A percentile compares a stretch with the other conserved stretches of the same genome.
Conservation (phyloP, 257 asterid species). For the Solanum arcanum region DNA sequence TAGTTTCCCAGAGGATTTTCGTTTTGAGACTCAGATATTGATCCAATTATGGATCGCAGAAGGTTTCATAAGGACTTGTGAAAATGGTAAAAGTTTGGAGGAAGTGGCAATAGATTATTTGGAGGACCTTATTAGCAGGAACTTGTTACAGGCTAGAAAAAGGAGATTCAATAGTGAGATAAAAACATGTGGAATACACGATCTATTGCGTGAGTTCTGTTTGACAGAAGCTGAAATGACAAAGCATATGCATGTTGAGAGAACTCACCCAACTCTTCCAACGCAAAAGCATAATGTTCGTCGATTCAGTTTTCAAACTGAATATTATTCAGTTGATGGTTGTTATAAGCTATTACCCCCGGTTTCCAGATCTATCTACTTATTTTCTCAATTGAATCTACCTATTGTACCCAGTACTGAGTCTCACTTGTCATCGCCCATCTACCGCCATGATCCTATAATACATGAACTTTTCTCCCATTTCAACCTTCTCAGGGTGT, state of each 20-base stretch:
- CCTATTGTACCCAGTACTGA: too few species aligned
- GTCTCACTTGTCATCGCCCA: too few species aligned
- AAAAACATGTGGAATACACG: not conserved
- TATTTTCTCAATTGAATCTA: too few species aligned
- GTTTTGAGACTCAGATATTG: not conserved
- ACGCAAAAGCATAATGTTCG: not conserved
- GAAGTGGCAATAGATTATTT: not conserved
- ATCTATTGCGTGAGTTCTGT: not conserved
- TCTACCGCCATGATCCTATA: not conserved
- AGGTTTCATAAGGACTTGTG: not conserved
- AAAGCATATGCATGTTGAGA: not conserved
- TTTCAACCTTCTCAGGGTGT: not conserved
- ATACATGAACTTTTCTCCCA: not conserved
- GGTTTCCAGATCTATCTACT: too few species aligned
- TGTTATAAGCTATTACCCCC: too few species aligned
- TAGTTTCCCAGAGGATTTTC: not conserved
- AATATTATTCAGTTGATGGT: too few species aligned
- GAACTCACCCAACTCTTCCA: too few species aligned
- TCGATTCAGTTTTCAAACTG: too few species aligned
- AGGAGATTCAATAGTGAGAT: not conserved
- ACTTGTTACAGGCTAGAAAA: not conserved
- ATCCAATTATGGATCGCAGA: constrained; percentile 1
- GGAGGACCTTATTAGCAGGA: not conserved
- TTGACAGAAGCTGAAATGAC: not conserved
- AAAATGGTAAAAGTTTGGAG: not conserved